Conservation (phyloP, 164 flowering plant species). For the Umbellularia californica region DNA sequence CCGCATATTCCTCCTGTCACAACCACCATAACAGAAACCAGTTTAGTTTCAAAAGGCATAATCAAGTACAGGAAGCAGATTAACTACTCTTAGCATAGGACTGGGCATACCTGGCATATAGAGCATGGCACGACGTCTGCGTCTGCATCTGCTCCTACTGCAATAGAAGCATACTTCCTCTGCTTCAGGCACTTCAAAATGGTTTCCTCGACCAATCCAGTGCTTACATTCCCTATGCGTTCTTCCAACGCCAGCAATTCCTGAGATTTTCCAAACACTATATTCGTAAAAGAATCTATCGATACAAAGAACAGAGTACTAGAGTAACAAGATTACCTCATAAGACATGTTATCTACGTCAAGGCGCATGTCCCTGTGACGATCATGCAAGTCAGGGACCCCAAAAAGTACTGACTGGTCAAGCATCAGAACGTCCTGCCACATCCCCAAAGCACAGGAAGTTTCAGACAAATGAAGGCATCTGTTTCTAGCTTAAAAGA, state of each 20-base stretch:
- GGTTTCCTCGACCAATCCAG: slow-evolving; percentile 68
- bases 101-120: slow-evolving; percentile 61
- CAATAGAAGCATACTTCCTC: slow-evolving; percentile 22
- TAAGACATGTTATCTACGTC: slow-evolving; percentile 98
- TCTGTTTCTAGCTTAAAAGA: background rate
- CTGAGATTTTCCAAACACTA: slow-evolving; percentile 24
- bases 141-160: slow-evolving; percentile 23
- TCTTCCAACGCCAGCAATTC: slow-evolving; percentile 84
- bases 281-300: background rate
- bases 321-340: slow-evolving; percentile 43
- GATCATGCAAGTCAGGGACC: slow-evolving; percentile 69
- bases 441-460: background rate
- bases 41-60: background rate
- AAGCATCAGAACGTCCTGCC: slow-evolving; percentile 77
- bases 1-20: slow-evolving; percentile 64
- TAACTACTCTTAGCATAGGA: background rate
- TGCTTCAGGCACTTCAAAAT: slow-evolving; percentile 50
- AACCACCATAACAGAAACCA: background rate
- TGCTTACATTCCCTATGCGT: slow-evolving; percentile 78
- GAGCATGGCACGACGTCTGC: slow-evolving; percentile 70
- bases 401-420: slow-evolving; percentile 71
- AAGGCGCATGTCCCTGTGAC: slow-evolving; percentile 94
- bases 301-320: background rate
- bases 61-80: background rate
- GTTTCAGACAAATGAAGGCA: background rate